Evolutionary conservation across 371 early-diverging fungal species (phyloP), one percentile per base, ranked within the genome.

Genomic region (Mucor plumbeus): DNA sequence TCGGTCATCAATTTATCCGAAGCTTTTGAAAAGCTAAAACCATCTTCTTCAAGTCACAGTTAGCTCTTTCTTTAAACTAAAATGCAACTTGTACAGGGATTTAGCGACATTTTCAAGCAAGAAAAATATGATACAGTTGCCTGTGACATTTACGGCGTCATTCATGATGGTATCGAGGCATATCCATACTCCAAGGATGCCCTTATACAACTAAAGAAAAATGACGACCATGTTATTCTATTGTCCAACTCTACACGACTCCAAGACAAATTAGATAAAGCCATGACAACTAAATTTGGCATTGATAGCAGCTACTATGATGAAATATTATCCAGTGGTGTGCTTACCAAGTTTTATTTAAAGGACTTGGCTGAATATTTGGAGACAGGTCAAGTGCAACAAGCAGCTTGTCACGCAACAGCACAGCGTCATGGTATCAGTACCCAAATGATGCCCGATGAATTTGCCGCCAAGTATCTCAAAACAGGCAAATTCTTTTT

Each of bases 71-170:
- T 19, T 7, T 48, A 17, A 26, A 50, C 10, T 3, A 9, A 50
- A 21, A 74, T 74, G 74, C 59, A 71, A 58, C 9, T 74, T 31
- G 71, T 74, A n/a, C n/a, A 61, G 33, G 48, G 62, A 7, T 63
- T 74, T 26, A 38, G 50, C 7, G 64, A 74, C 31, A 63, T 74
- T 0, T 19, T 74, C 11, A 17, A 44, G 48, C 13, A 64, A 48
- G 21, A 9, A 6, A 41, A 68, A 47, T 82, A 82, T 58, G 67
- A 71, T 41, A 80, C 74, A 8, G 59, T 83, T 40, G 83, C 80
- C n/a, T 74, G 71, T 48, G 83, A 83, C 59, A 78, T 83, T 50
- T 83, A 78, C 43, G 83, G 83, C 35, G 83, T 83, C 9, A 60
- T 83, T 59, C 83, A 83, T 40, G 71, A 83, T 43, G 83, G 83